A percentile compares a stretch with the other conserved stretches of the same genome.
Evolutionary conservation across 2,329 filamentous ascomycete genomes (phyloP).

Genomic region (Tolypocladium tropicale): DNA sequence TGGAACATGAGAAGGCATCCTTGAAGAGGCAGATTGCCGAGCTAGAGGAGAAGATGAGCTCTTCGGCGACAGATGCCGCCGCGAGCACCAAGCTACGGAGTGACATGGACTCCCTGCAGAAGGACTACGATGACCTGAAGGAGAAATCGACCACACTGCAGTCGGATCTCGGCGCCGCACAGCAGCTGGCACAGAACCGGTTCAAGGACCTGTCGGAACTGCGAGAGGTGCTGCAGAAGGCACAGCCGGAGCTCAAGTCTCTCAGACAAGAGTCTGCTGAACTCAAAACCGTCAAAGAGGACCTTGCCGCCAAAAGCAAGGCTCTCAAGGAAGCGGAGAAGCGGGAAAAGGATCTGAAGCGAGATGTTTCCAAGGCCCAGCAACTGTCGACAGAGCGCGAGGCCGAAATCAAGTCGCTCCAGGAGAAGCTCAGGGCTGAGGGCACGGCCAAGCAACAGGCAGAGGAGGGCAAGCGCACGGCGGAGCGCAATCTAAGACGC

Average conservation of each 20-base stretch:
- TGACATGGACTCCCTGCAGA: conserved; percentile 46
- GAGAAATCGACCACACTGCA: conserved; percentile 59
- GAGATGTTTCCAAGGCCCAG: conserved; percentile 61
- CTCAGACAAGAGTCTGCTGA: conserved; percentile 67
- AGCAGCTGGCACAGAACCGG: conserved; percentile 75
- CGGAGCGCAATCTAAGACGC: conserved; percentile 67
- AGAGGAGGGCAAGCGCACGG: conserved; percentile 67
- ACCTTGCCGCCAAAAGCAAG: conserved; percentile 46
- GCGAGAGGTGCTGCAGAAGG: conserved; percentile 68
- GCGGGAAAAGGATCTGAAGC: conserved; percentile 70
- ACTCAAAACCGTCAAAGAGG: conserved; percentile 65
- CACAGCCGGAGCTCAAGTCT: conserved; percentile 74
- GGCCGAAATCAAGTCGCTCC: conserved; percentile 63
- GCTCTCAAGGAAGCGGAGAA: conserved; percentile 71
- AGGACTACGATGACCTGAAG: conserved; percentile 58
- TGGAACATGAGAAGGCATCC: conserved; percentile 57
- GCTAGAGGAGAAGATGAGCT: conserved; percentile 59
- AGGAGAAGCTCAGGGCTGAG: conserved; percentile 69
- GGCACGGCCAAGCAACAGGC: conserved; percentile 59
- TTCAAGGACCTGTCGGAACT: conserved; percentile 84
- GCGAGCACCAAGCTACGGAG: conserved; percentile 45
- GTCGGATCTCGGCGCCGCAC: conserved; percentile 74
- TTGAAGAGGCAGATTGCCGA: conserved; percentile 53
- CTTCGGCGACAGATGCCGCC: conserved; percentile 21
- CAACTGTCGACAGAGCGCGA: conserved; percentile 65